Evolutionary conservation across 176 grass and related monocot genomes (phyloP).

Genomic region (Pontederia paniculata): DNA sequence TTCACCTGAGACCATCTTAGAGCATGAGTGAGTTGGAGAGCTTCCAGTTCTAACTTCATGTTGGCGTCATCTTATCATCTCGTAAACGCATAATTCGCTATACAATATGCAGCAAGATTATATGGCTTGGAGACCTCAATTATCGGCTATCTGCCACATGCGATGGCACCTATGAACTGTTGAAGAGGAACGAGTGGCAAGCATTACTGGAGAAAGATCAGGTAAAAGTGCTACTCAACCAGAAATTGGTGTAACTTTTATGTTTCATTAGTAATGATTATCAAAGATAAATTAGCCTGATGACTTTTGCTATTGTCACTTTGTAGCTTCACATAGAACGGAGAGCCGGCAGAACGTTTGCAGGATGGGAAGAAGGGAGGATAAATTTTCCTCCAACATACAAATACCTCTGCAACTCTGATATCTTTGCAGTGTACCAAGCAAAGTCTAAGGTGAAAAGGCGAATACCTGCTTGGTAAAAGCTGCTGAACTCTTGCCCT

Average conservation of each 20-base stretch:
- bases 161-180: constrained; percentile 20
- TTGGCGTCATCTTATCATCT: background rate
- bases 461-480: constrained; percentile 84
- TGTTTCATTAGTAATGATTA: background rate
- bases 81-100: background rate
- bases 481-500: background rate
- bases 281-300: no score
- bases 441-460: constrained; percentile 38
- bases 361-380: constrained; percentile 72
- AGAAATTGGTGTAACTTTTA: no score
- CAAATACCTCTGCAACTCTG: constrained; percentile 67
- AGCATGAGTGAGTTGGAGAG: constrained; percentile 51
- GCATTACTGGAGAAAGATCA: constrained; percentile 58
- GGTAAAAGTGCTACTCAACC: no score
- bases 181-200: constrained; percentile 57
- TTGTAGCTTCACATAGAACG: constrained; percentile 53
- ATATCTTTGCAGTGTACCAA: constrained; percentile 47
- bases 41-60: background rate
- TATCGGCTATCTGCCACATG: constrained; percentile 38
- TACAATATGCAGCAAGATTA: constrained; percentile 51
- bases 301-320: background rate
- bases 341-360: constrained; percentile 51
- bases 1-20: constrained; percentile 54
- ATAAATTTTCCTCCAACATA: constrained; percentile 91
- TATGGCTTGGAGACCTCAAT: constrained; percentile 91